These are phyloP conservation scores for Nephelium lappaceum DNA, from an alignment of 345 rosid species.

Conservation along the genomic window DNA sequence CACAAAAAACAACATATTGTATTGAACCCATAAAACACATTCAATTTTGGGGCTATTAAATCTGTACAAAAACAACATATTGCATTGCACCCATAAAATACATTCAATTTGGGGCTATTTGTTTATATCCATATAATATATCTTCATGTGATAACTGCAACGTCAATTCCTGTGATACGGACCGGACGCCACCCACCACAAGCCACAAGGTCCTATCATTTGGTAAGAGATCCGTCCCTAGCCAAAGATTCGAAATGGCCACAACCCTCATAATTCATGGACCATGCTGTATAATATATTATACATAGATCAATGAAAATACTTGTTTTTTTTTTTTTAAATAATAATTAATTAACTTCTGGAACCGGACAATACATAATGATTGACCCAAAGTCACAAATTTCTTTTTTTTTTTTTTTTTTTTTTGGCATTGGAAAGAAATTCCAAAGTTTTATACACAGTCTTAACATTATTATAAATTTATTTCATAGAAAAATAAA, in stretches of 20 bases:
- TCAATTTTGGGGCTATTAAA: too few relatives aligned
- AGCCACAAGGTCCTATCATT: constrained; percentile 8
- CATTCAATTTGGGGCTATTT: too few relatives aligned
- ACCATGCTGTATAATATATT: background rate
- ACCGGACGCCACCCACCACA: background rate
- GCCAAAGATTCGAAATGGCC: constrained; percentile 1
- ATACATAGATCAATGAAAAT: background rate
- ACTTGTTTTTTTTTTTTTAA: too few relatives aligned
- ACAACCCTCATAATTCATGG: constrained; percentile 11
- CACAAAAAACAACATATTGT: too few relatives aligned
- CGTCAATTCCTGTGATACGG: background rate
- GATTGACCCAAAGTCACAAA: constrained; percentile 17
- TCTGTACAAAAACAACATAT: too few relatives aligned
- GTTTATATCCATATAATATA: background rate
- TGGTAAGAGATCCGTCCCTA: constrained; percentile 16
- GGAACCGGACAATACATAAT: constrained; percentile 15
- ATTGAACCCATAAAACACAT: background rate
- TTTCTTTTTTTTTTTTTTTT: background rate
- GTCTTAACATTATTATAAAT: background rate
- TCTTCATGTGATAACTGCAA: background rate
- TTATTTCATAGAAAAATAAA: background rate
- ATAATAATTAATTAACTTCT: background rate
- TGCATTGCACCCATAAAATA: background rate
- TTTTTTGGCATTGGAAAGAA: background rate
- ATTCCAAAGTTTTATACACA: background rate